Conservation (phyloP, 2,329 filamentous ascomycete genomes). For the Drechslerella dactyloides region DNA sequence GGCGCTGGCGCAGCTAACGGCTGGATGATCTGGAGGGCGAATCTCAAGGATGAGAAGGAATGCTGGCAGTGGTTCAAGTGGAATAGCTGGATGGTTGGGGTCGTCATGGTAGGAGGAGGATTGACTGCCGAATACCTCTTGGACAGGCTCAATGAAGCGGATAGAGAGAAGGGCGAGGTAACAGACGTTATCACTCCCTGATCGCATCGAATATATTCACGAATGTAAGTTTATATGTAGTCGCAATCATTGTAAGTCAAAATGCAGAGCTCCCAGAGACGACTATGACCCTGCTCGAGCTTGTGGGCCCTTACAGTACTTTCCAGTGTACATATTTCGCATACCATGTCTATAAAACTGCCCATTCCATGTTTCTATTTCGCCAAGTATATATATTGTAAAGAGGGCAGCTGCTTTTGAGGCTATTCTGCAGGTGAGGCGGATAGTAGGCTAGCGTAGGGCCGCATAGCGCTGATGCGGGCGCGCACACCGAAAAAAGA, state of each 20-base stretch:
- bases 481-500: not conserved
- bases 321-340: no score
- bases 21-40: constrained; percentile 71
- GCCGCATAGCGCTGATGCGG: no score
- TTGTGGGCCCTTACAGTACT: no score
- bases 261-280: no score
- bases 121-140: constrained; percentile 53
- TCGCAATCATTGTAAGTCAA: no score
- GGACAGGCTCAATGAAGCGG: constrained; percentile 10
- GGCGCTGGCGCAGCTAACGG: constrained; percentile 68
- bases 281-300: no score
- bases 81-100: constrained; percentile 55
- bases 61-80: constrained; percentile 76
- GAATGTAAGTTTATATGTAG: constrained; percentile 1
- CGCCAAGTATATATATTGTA: no score
- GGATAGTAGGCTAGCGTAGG: not conserved
- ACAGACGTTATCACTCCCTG: not conserved
- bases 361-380: no score
- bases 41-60: constrained; percentile 69
- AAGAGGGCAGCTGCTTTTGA: no score
- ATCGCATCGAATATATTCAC: not conserved
- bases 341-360: no score
- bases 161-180: not conserved
- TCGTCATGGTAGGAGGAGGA: constrained; percentile 54
- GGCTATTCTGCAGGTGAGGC: not conserved